Base-by-base conservation (phyloP, 345 rosid genomes). In the Moricandia moricandioides region DNA sequence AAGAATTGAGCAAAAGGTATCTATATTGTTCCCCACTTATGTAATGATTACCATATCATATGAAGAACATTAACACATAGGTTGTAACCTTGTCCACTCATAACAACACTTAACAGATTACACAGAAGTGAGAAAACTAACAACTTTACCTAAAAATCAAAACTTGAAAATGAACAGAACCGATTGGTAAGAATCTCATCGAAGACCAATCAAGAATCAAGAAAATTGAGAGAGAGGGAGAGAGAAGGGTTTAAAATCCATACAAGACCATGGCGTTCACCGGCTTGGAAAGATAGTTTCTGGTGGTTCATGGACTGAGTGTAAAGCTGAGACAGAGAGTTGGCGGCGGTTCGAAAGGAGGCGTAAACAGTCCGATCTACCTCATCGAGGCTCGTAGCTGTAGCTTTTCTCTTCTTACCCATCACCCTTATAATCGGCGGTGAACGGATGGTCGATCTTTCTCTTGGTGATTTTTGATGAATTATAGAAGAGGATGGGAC, bases 351-450 rank as follows among this genome's bases (percentile, higher is more conserved):
- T 72, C 93, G 88, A 74, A 93, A 93, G 1, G 97, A 87, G 14
- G 96, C 86, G 73, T 91, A 88, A 87, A 91, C 88, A 78, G 87
- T 91, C 78, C 97, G 97, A 93, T 93, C 97, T 85, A 91, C 97
- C 87, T 91, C 98, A 72, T 93, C 98, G 4, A 93, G 91, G 83
- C 93, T 90, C 16, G 90, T 82, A 4, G 92, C 93, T 57, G 86
- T 84, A 3, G 97, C 89, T 78, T 93, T 93, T 78, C 98, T 84
- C 89, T 93, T 91, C 91, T 93, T 93, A 74, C 88, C 97, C 97
- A 93, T 93, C 75, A 37, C 31, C 4, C 14, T 27, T 13, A 1
- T 12, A 18, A 11, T 29, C 51, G 16, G 51, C 7, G 5, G 56
- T 14, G 56, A 49, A 49, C 56, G 56, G 26, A 49, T 49, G 56